A percentile compares a stretch with the other conserved stretches of the same genome.
These are phyloP conservation scores for Inonotus hispidus DNA, from an alignment of 1,284 basidiomycete species.

Conservation along the genomic window DNA sequence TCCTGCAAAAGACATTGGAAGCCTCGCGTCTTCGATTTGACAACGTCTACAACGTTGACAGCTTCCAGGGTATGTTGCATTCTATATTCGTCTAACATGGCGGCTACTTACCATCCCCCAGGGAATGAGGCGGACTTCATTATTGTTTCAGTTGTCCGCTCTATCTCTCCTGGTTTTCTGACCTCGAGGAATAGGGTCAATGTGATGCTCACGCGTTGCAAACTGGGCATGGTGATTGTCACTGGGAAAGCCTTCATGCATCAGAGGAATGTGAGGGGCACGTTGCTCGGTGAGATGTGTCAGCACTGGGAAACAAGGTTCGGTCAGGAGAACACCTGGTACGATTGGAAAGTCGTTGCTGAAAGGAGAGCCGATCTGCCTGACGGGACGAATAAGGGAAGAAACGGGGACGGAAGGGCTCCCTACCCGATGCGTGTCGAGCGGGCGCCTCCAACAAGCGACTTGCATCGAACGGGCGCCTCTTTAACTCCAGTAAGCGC, in stretches of 20 bases:
- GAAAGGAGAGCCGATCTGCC: slow-evolving; percentile 12
- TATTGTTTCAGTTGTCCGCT: slow-evolving; percentile 42
- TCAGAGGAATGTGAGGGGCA: slow-evolving; percentile 24
- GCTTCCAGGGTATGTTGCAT: slow-evolving; percentile 37
- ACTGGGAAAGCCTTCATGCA: slow-evolving; percentile 33
- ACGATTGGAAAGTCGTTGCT: slow-evolving; percentile 22
- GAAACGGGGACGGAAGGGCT: not conserved
- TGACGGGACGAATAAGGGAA: not conserved
- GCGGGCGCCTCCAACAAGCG: not conserved
- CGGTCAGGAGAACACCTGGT: slow-evolving; percentile 21
- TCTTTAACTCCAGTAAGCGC: not conserved
- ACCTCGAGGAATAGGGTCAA: slow-evolving; percentile 36
- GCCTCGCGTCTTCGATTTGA: slow-evolving; percentile 34
- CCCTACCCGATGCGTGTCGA: not conserved
- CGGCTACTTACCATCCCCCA: slow-evolving; percentile 14
- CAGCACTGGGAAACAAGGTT: slow-evolving; percentile 22
- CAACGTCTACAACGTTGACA: slow-evolving; percentile 49
- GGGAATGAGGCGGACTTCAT: slow-evolving; percentile 42
- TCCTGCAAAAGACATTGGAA: slow-evolving; percentile 38
- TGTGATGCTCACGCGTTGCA: slow-evolving; percentile 43
- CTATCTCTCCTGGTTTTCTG: slow-evolving; percentile 37
- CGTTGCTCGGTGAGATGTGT: slow-evolving; percentile 32
- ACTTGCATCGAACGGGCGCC: not conserved
- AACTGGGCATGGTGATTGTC: slow-evolving; percentile 38
- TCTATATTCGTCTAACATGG: not conserved